Conservation (phyloP, 139 green algal genomes). For the Chlamydomonas sp. region DNA sequence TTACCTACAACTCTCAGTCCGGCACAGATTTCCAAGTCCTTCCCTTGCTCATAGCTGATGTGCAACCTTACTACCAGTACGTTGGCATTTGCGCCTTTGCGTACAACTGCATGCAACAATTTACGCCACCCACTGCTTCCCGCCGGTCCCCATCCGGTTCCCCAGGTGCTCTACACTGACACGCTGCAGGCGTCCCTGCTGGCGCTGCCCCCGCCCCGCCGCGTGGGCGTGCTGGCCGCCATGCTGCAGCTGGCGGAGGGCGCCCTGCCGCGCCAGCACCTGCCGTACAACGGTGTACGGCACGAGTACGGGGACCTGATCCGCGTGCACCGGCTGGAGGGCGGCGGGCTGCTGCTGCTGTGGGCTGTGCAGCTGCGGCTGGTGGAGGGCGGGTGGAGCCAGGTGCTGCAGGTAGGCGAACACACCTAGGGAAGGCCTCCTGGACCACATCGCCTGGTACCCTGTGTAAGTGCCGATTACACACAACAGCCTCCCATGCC, state of each 20-base stretch:
- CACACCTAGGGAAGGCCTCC: not conserved
- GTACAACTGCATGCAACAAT: not conserved
- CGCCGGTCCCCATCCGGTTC: not conserved
- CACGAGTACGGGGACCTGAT: not conserved
- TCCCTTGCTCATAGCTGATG: not conserved
- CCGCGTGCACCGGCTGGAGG: not conserved
- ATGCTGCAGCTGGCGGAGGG: not conserved
- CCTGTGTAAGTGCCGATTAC: not conserved
- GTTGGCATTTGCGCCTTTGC: not conserved
- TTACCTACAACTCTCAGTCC: not conserved
- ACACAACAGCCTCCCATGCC: not conserved
- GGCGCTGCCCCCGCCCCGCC: not conserved
- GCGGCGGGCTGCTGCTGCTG: constrained; percentile 10
- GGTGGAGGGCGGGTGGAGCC: not conserved
- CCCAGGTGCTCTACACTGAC: constrained; percentile 4
- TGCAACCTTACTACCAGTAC: not conserved
- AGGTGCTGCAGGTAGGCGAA: constrained; percentile 15
- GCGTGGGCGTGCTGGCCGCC: not conserved
- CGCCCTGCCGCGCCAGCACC: not conserved
- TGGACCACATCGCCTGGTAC: not conserved
- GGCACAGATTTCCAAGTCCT: not conserved
- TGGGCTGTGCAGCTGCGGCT: not conserved
- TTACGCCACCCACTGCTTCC: not conserved
- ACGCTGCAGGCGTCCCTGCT: not conserved
- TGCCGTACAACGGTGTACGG: not conserved